Percentiles rank a stretch among this genome's conserved stretches.
Conservation (phyloP, 768 basidiomycete genomes). For the Pisolithus microcarpus region DNA sequence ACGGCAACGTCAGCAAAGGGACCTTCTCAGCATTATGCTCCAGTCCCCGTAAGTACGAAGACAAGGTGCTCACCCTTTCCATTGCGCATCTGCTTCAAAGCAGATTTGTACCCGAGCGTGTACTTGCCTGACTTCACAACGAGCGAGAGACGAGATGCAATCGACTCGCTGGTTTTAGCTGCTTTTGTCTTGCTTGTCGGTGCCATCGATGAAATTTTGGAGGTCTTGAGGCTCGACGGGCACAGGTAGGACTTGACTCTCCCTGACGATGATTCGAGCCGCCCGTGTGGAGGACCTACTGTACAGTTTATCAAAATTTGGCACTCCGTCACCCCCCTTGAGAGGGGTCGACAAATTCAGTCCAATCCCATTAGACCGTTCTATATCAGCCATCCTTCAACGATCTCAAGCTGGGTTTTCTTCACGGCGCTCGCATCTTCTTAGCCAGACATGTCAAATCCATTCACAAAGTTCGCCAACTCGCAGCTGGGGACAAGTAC, state of each 20-base stretch:
- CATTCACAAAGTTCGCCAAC: too few species aligned
- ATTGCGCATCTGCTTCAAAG: conserved; percentile 95
- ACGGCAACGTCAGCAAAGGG: conserved; percentile 62
- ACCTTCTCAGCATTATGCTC: conserved; percentile 99
- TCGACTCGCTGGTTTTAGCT: conserved; percentile 88
- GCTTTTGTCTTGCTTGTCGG: conserved; percentile 95
- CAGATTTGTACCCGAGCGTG: conserved; percentile 95
- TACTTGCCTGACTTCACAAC: conserved; percentile 99
- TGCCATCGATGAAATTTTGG: conserved; percentile 61
- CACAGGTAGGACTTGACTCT: conserved; percentile 1
- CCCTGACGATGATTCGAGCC: conserved; percentile 11
- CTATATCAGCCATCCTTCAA: too few species aligned
- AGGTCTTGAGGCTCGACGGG: conserved; percentile 8
- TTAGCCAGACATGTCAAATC: too few species aligned
- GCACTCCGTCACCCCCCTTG: conserved; percentile 16
- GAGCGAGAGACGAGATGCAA: conserved; percentile 85
- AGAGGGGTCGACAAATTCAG: not conserved
- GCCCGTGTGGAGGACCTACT: conserved; percentile 16
- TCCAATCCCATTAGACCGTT: too few species aligned
- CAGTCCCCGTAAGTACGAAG: conserved; percentile 74
- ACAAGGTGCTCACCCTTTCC: conserved; percentile 78
- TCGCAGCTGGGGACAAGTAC: too few species aligned
- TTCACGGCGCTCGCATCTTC: too few species aligned
- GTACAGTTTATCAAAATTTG: conserved; percentile 23
- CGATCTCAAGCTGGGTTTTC: too few species aligned